These are phyloP conservation scores for Rhynchosporium secalis DNA, from an alignment of 2,329 filamentous ascomycete species.

Conservation along the genomic window DNA sequence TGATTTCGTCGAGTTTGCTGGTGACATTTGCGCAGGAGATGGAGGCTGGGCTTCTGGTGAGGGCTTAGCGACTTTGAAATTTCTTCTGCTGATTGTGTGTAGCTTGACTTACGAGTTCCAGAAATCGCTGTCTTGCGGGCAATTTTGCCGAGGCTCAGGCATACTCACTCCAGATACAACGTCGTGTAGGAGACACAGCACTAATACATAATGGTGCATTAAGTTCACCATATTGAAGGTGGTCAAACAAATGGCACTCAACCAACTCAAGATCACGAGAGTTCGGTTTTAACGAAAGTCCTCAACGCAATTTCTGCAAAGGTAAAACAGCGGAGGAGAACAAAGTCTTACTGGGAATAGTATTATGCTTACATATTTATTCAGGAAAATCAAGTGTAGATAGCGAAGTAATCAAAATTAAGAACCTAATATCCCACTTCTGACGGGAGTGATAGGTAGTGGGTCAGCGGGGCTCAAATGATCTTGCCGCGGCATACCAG, in stretches of 20 bases:
- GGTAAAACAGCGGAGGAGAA: too few relatives aligned
- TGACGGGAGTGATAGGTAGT: neutral
- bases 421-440: conserved; percentile 7
- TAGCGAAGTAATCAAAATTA: neutral
- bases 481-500: neutral
- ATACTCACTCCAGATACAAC: neutral
- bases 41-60: neutral
- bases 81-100: neutral
- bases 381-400: too few relatives aligned
- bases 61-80: neutral
- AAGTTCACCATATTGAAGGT: neutral
- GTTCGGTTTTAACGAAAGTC: too few relatives aligned
- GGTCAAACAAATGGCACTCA: neutral
- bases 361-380: neutral
- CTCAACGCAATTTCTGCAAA: too few relatives aligned
- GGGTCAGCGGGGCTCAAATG: too few relatives aligned
- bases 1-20: conserved; percentile 9
- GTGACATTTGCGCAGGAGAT: neutral
- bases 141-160: neutral
- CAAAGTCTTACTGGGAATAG: too few relatives aligned
- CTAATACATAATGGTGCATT: neutral
- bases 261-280: neutral
- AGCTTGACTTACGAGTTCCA: conserved; percentile 8
- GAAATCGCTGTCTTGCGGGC: neutral
- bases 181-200: neutral